Percentiles rank a stretch among this genome's conserved stretches.
phyloP scores from a whole-genome alignment of 345 rosid species.

The Viola odorata region DNA sequence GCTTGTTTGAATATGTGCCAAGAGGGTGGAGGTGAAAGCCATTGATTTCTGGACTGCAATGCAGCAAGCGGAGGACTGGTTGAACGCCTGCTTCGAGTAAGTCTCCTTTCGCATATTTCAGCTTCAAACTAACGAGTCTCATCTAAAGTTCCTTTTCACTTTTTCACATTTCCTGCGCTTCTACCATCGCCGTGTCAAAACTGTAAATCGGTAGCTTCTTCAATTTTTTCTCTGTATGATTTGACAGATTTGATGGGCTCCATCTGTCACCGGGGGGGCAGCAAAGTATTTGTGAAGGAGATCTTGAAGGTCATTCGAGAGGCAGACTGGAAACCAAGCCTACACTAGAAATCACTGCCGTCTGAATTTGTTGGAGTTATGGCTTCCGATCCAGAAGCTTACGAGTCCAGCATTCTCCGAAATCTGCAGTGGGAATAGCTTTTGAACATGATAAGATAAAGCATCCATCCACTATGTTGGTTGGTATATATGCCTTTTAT shows the following conservation, averaged over 20 bases:
- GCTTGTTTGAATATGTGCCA: conserved; percentile 20
- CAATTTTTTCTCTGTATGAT: too few species aligned
- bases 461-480: too few species aligned
- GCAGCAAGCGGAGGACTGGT: conserved; percentile 16
- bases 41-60: conserved; percentile 23
- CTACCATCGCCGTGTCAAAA: conserved; percentile 20
- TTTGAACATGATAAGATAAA: too few species aligned
- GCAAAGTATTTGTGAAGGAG: conserved; percentile 54
- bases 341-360: conserved; percentile 48
- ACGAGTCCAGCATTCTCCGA: too few species aligned
- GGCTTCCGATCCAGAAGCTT: conserved; percentile 10
- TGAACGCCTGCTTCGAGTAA: conserved; percentile 16
- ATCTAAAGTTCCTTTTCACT: too few species aligned
- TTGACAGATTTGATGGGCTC: conserved; percentile 41
- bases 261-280: conserved; percentile 64
- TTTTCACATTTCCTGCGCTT: too few species aligned
- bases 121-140: too few species aligned
- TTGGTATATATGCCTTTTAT: too few species aligned
- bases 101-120: background rate
- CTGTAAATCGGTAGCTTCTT: too few species aligned
- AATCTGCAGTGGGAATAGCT: too few species aligned
- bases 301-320: conserved; percentile 47
- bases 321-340: conserved; percentile 74
- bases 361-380: conserved; percentile 47
- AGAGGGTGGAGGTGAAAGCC: conserved; percentile 10